Percentiles rank a stretch among this genome's conserved stretches.
Evolutionary conservation across 257 asterid genomes (phyloP).

Genomic region (Przewalskia tangutica): DNA sequence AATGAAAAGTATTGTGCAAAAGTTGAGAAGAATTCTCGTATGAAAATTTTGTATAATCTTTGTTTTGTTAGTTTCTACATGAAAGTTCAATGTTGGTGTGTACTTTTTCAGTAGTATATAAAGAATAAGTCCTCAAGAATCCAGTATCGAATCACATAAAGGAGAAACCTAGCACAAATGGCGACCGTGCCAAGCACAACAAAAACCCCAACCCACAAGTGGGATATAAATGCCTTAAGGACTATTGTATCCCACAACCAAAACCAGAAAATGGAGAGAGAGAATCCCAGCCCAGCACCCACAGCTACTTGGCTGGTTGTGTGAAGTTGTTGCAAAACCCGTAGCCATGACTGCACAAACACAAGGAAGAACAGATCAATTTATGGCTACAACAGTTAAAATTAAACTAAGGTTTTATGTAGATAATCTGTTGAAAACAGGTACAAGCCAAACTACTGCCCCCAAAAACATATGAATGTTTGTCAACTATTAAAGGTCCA

Average conservation of each 20-base stretch:
- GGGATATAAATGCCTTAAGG: slow-evolving; percentile 28
- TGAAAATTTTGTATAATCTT: not conserved
- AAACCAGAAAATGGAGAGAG: slow-evolving; percentile 48
- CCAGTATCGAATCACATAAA: slow-evolving; percentile 27
- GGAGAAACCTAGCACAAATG: slow-evolving; percentile 23
- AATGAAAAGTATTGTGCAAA: not conserved
- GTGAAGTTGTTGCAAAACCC: slow-evolving; percentile 66
- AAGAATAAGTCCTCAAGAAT: slow-evolving; percentile 18
- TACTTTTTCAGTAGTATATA: not conserved
- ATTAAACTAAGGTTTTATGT: not conserved
- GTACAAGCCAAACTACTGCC: not conserved
- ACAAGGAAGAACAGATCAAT: not conserved
- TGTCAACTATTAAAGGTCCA: not conserved
- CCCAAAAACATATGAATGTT: not conserved
- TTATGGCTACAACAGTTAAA: not conserved
- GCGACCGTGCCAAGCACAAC: slow-evolving; percentile 28
- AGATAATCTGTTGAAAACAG: not conserved
- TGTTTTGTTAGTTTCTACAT: not conserved
- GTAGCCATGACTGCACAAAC: slow-evolving; percentile 74
- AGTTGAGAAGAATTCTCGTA: not conserved
- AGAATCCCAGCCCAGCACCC: slow-evolving; percentile 52
- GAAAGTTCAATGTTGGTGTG: not conserved
- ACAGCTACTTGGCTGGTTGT: slow-evolving; percentile 63
- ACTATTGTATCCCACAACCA: slow-evolving; percentile 54
- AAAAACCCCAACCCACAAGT: slow-evolving; percentile 36